Conservation (phyloP, 768 basidiomycete genomes). For the Exsudoporus frostii region DNA sequence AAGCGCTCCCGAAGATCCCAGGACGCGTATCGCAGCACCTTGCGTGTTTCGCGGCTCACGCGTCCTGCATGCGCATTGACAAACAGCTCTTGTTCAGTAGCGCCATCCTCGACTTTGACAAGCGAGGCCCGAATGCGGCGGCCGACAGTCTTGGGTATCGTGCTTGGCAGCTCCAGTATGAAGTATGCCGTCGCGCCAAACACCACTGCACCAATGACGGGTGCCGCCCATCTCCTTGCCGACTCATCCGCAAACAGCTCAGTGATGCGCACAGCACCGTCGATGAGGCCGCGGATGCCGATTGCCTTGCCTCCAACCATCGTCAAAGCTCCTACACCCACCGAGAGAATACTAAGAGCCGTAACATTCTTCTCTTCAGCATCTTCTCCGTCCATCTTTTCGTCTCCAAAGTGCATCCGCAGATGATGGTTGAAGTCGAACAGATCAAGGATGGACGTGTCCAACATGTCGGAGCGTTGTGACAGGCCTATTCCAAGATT, state of each 20-base stretch:
- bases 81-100: constrained; percentile 54
- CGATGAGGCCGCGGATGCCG: constrained; percentile 72
- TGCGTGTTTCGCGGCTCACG: constrained; percentile 82
- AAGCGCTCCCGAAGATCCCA: constrained; percentile 90
- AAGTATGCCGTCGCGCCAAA: constrained; percentile 77
- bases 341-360: constrained; percentile 68
- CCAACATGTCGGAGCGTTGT: constrained; percentile 70
- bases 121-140: constrained; percentile 73
- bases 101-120: constrained; percentile 40
- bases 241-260: constrained; percentile 80
- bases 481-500: constrained; percentile 84
- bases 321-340: constrained; percentile 82
- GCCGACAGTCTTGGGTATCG: constrained; percentile 89
- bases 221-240: constrained; percentile 83
- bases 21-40: constrained; percentile 85
- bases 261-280: constrained; percentile 68
- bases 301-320: constrained; percentile 85
- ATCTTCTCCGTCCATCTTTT: constrained; percentile 25
- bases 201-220: constrained; percentile 73
- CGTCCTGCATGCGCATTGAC: constrained; percentile 66
- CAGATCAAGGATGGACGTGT: constrained; percentile 79
- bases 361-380: constrained; percentile 46
- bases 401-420: constrained; percentile 63
- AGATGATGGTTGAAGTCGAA: constrained; percentile 85
- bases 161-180: constrained; percentile 79